These are phyloP conservation scores for Rubia occidens DNA, from an alignment of 305 asterid species.

Conservation along the genomic window DNA sequence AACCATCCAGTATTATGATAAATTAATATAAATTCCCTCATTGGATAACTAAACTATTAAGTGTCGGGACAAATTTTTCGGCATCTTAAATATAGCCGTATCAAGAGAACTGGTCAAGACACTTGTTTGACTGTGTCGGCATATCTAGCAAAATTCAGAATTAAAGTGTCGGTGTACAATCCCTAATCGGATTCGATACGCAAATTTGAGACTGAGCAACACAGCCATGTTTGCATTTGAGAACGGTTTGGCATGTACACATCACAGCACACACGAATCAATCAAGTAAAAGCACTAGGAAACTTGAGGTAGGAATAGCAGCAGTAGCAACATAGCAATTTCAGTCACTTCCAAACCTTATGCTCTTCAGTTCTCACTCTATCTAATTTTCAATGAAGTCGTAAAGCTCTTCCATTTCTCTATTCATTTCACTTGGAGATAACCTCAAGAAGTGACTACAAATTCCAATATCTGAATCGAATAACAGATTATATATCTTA, in stretches of 20 bases:
- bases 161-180: neutral
- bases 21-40: neutral
- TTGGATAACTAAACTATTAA: neutral
- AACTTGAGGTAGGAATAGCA: neutral
- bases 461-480: neutral
- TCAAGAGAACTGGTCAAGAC: neutral
- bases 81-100: neutral
- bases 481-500: neutral
- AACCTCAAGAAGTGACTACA: neutral
- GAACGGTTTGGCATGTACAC: neutral
- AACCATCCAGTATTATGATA: neutral
- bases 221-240: neutral
- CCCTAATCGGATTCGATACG: neutral
- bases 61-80: neutral
- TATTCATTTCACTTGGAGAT: neutral
- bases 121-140: neutral
- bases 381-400: neutral
- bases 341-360: slow-evolving; percentile 1
- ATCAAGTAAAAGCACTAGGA: neutral
- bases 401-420: neutral
- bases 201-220: neutral
- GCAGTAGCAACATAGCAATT: neutral
- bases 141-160: neutral
- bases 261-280: neutral
- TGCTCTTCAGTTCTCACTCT: neutral